Base-by-base conservation (phyloP, 176 grass and related monocot genomes). In the Carex parvula region DNA sequence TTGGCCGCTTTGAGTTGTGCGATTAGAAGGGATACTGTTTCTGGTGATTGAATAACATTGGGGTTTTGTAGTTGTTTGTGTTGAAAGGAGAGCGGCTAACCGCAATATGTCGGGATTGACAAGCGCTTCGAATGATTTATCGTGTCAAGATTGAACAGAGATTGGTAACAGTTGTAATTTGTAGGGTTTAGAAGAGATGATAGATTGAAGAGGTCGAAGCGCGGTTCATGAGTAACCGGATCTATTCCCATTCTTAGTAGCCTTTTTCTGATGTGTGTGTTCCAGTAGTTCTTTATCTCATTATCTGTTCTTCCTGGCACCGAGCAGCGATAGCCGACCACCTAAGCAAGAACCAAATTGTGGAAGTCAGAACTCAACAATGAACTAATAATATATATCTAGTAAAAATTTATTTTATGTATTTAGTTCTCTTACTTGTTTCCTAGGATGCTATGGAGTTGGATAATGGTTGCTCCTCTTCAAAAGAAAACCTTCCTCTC, bases 281-380 rank as follows among this genome's bases (percentile, higher is more conserved):
- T 99, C 97, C 97, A 99, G 75, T 96, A 99, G 87, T 99, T 99
- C 85, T 99, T 99, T 88, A 99, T 96, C 90, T 99, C 93, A 74
- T 99, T 99, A 79, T 99, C 97, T 66, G 97, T 99, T 82, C 97
- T 88, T 22, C 97, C 93, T 0, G 97, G 97, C 63, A 99, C 62
- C 93, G 81, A 70, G 97, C 97, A 26, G 97, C 97, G 67, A 99
- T 99, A 58, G 91, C 91, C 44, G 97, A 99, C 97, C 97, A 99
- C 84, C 97, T 99, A 61, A 59, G 2, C 22, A 9, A 60, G n/a
- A 48, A 66, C 35, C 33, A 61, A 26, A 60, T n/a, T 16, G 69
- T 11, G 0, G 67, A 9, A 8, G 18, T 71, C 37, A 44, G 6
- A 70, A n/a, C 17, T 50, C 7, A 24, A 5, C 64, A 60, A n/a